Percentiles rank a stretch among this genome's conserved stretches.
phyloP scores from a whole-genome alignment of 441 rosid species.

The Brassica balearica region DNA sequence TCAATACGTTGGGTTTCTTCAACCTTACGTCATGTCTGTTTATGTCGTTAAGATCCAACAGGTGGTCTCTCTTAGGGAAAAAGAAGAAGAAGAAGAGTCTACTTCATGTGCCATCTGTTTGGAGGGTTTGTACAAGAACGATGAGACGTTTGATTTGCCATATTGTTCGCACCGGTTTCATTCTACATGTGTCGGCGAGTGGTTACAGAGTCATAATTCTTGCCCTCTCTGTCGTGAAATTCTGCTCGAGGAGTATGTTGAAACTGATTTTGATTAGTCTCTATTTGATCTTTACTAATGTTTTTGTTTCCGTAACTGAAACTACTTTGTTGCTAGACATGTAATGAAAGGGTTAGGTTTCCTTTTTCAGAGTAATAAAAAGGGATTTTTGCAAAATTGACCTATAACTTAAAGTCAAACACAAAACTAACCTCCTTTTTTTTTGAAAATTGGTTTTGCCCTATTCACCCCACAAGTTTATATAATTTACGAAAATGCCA shows the following conservation, averaged over 20 bases:
- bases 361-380: constrained; percentile 32
- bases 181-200: constrained; percentile 2
- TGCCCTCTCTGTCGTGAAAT: background rate
- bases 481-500: too few relatives aligned
- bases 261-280: background rate
- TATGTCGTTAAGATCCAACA: background rate
- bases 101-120: constrained; percentile 5
- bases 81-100: background rate
- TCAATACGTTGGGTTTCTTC: background rate
- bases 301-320: background rate
- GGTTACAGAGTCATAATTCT: background rate
- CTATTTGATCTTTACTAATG: background rate
- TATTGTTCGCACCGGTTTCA: background rate
- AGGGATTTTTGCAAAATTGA: too few relatives aligned
- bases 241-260: background rate
- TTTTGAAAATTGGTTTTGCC: too few relatives aligned
- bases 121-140: background rate
- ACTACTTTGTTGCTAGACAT: background rate
- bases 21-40: constrained; percentile 8
- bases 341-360: constrained; percentile 20
- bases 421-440: too few relatives aligned
- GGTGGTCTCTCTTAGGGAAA: background rate
- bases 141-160: background rate
- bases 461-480: too few relatives aligned
- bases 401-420: too few relatives aligned